Evolutionary conservation across 345 rosid species (phyloP), one percentile per base, ranked within the genome.

Genomic region (Rhodamnia rubescens): DNA sequence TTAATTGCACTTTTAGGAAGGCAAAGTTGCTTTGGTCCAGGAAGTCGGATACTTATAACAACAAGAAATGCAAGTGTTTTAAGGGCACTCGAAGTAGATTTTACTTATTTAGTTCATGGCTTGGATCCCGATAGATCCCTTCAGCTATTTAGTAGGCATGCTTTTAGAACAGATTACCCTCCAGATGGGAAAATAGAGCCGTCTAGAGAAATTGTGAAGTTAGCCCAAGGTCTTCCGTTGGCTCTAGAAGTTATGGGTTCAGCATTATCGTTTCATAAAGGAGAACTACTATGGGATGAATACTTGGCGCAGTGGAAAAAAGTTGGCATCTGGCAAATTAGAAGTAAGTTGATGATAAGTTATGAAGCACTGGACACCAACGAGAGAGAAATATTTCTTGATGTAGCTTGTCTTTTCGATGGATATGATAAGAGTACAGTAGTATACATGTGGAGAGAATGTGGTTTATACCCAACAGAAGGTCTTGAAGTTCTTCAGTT

Each of bases 141-240:
- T n/a, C 10, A 21, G 40, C 52, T 85, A 12, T 85, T 85, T 11
- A 16, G 59, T 13, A 47, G 12, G 86, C 83, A 74, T 75, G 86
- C 42, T 50, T 85, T 85, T 0, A 52, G 83, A 74, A 52, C 36
- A 10, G 59, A 52, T 22, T 8, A 15, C 9, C 86, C 83, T 47
- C 49, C 49, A 20, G 16, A 22, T 24, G 64, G 32, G 1, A 74
- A 50, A 36, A 12, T 49, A 2, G 5, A 7, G n/a, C 56, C 21
- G 11, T 74, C 83, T 14, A 42, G 50, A 40, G 14, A 85, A 7
- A 40, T 85, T 74, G 86, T 74, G 26, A 32, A 81, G 7, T 52
- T 64, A 7, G 80, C 82, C 5, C 10, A 29, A 53, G 86, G 86
- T 42, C 40, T 85, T 85, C 86, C 86, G 14, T 53, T 85, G 56